A percentile compares a stretch with the other conserved stretches of the same genome.
Evolutionary conservation across 2,329 filamentous ascomycete species (phyloP).

Genomic region (Colletotrichum sp.): DNA sequence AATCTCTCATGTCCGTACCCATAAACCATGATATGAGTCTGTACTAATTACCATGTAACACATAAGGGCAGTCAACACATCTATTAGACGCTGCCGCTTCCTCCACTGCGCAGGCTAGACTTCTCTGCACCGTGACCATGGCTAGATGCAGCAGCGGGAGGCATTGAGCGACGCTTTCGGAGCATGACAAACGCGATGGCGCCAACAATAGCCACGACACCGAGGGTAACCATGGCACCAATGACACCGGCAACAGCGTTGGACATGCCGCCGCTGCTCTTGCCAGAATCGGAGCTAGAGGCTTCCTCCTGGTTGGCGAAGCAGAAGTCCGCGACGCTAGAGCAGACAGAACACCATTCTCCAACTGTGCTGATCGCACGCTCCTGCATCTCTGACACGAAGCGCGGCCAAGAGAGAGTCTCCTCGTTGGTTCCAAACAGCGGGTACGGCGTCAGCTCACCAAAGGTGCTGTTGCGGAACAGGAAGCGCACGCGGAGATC

Average conservation of each 20-base stretch:
- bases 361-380: conserved; percentile 31
- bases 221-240: conserved; percentile 36
- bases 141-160: not conserved
- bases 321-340: conserved; percentile 32
- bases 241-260: conserved; percentile 38
- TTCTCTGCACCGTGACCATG: not conserved
- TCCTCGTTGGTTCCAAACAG: conserved; percentile 34
- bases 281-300: not conserved
- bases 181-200: not conserved
- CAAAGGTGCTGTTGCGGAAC: conserved; percentile 38
- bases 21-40: not conserved
- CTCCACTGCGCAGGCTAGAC: not conserved
- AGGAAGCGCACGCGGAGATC: conserved; percentile 37
- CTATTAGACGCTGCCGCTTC: not conserved
- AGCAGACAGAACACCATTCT: conserved; percentile 35
- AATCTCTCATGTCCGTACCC: not conserved
- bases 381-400: conserved; percentile 31
- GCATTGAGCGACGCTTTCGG: not conserved
- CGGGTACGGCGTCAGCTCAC: conserved; percentile 31
- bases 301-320: conserved; percentile 31
- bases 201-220: conserved; percentile 25
- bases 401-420: conserved; percentile 31
- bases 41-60: fast-evolving
- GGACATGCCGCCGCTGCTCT: conserved; percentile 29
- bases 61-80: not conserved